Percentiles rank a stretch among this genome's conserved stretches.
phyloP scores from a whole-genome alignment of 768 basidiomycete genomes.

The Lactarius indigo region DNA sequence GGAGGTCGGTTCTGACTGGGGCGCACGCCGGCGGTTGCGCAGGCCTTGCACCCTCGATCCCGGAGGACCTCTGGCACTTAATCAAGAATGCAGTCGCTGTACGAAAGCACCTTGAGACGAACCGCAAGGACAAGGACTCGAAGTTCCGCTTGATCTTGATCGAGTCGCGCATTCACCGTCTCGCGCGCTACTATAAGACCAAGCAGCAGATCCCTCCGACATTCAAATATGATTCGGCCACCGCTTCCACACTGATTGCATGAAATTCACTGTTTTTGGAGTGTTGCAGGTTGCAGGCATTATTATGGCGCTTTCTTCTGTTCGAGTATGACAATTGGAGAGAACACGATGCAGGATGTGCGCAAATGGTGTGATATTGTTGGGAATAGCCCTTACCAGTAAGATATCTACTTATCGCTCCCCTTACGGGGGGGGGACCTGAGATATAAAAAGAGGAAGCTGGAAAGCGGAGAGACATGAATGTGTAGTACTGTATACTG shows the following conservation, averaged over 20 bases:
- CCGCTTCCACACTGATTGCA: constrained; percentile 88
- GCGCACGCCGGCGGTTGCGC: constrained; percentile 38
- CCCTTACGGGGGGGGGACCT: too few relatives aligned
- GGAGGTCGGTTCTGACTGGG: constrained; percentile 2
- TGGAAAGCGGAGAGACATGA: too few relatives aligned
- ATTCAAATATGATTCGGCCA: constrained; percentile 97
- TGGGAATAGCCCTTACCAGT: background rate
- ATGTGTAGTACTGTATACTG: too few relatives aligned
- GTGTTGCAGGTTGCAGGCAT: background rate
- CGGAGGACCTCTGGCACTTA: constrained; percentile 99
- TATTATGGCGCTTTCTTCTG: constrained; percentile 13
- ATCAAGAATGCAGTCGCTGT: constrained; percentile 99
- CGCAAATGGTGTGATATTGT: background rate
- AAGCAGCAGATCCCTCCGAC: constrained; percentile 97
- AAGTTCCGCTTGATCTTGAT: constrained; percentile 96
- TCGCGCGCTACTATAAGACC: constrained; percentile 98
- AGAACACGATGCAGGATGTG: constrained; percentile 10
- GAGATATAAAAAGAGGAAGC: too few relatives aligned
- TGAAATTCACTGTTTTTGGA: constrained; percentile 35
- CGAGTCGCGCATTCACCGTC: constrained; percentile 97
- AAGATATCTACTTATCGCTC: too few relatives aligned
- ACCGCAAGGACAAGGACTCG: constrained; percentile 99
- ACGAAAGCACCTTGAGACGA: constrained; percentile 96
- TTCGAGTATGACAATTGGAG: constrained; percentile 21
- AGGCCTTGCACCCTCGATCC: constrained; percentile 97